phyloP scores from a whole-genome alignment of 306 rosid species.

The Dicorynia guianensis region DNA sequence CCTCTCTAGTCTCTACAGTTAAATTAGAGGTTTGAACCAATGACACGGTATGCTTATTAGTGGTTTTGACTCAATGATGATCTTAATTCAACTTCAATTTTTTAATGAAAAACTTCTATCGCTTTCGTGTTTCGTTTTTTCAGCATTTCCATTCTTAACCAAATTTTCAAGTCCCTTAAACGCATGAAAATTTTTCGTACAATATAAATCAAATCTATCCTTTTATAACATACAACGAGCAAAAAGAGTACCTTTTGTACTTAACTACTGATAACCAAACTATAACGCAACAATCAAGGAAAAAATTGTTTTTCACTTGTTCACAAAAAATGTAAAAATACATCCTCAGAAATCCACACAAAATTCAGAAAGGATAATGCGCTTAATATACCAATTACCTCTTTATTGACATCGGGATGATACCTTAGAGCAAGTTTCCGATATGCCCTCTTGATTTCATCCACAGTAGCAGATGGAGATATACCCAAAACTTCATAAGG shows the following conservation, averaged over 20 bases:
- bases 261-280: no score
- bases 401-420: constrained; percentile 97
- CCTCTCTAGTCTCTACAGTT: no score
- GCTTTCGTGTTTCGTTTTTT: no score
- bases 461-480: constrained; percentile 72
- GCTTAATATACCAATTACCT: constrained; percentile 55
- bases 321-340: not conserved
- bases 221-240: not conserved
- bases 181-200: not conserved
- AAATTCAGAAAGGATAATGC: not conserved
- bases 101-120: no score
- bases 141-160: no score
- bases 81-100: no score
- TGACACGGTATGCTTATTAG: no score
- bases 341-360: not conserved
- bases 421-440: constrained; percentile 93
- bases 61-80: no score
- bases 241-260: constrained; percentile 1
- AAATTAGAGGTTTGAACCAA: no score
- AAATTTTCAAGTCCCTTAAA: constrained; percentile 17
- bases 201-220: not conserved
- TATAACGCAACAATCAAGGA: no score
- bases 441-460: constrained; percentile 86
- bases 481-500: constrained; percentile 87
- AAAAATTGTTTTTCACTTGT: no score